Evolutionary conservation across 495 filamentous ascomycete genomes (phyloP), one percentile per base, ranked within the genome.

Genomic region (Aspergillus diversus): DNA sequence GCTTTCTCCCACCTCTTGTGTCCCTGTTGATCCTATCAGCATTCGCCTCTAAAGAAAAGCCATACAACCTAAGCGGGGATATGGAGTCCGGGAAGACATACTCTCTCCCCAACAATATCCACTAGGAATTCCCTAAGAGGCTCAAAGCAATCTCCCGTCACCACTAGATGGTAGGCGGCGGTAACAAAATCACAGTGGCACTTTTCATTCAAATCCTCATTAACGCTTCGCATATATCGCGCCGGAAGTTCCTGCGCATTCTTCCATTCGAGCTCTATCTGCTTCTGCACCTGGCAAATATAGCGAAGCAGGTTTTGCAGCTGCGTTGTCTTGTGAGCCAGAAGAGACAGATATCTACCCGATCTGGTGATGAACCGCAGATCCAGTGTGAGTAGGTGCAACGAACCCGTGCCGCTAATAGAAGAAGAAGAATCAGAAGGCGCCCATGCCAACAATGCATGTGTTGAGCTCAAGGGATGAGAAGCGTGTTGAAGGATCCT

Each of bases 1-100:
- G 91, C 89, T 69, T 95, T 93, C 54, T 97, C 92, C 95, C 95
- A 99, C 59, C 95, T 84, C 74, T 97, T 97, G 68, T 97, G 91
- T 4, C 93, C 92, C 92, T 96, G 61, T 62, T 17, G 21, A 59
- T 5, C 11, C n/a, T 35, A 52, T 76, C 57, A 78, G 61, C 57
- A 37, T 17, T 42, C 5, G 6, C 11, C 33, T n/a, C 37, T 27
- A 27, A 27, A 27, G 21, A 27, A 27, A 27, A 16, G 42, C 32
- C 27, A 31, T 43, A 43, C 11, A 43, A 43, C 5, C 39, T 15
- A 48, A 21, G 16, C n/a, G 27, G 3, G 7, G 27, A 33, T 27
- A 27, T 27, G 21, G 7, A 33, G 13, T 6, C 5, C 15, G 8
- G 13, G 15, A 33, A 34, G 15, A 66, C 83, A 62, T 83, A 95